phyloP scores from a whole-genome alignment of 2,329 filamentous ascomycete species.

The Alternaria gaisen region DNA sequence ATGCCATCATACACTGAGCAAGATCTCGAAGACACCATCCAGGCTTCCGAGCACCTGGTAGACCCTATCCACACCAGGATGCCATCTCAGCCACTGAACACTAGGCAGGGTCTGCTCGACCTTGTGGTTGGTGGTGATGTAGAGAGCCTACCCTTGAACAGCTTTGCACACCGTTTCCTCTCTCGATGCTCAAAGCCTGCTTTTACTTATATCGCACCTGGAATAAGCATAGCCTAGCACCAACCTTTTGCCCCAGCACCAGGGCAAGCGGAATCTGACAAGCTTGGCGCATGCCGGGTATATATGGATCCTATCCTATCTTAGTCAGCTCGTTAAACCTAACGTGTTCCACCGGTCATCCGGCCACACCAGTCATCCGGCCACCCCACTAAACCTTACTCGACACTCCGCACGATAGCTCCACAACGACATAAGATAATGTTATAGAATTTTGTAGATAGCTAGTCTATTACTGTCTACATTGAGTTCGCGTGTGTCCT shows the following conservation, averaged over 20 bases:
- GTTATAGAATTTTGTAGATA: too few species aligned
- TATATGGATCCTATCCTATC: too few species aligned
- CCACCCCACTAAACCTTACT: too few species aligned
- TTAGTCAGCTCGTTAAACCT: too few species aligned
- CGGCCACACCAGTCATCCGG: too few species aligned
- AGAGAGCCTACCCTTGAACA: slow-evolving; percentile 8
- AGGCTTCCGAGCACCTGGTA: slow-evolving; percentile 16
- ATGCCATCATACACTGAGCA: slow-evolving; percentile 15
- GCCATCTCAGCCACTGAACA: slow-evolving; percentile 14
- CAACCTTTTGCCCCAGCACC: slow-evolving; percentile 11
- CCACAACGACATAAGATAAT: too few species aligned
- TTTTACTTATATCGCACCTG: slow-evolving; percentile 7
- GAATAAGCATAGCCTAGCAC: slow-evolving; percentile 8
- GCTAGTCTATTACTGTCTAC: too few species aligned
- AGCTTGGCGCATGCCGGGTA: background rate
- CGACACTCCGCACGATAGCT: too few species aligned
- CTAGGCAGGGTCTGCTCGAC: slow-evolving; percentile 16
- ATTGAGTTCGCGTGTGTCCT: too few species aligned
- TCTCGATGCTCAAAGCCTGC: background rate
- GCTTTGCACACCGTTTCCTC: slow-evolving; percentile 11
- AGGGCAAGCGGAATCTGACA: slow-evolving; percentile 6
- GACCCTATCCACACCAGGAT: slow-evolving; percentile 13
- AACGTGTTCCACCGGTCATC: too few species aligned
- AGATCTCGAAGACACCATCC: slow-evolving; percentile 13
- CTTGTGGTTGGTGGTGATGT: slow-evolving; percentile 14